phyloP scores from a whole-genome alignment of 2,329 filamentous ascomycete genomes.

The Helicocarpus griseus region DNA sequence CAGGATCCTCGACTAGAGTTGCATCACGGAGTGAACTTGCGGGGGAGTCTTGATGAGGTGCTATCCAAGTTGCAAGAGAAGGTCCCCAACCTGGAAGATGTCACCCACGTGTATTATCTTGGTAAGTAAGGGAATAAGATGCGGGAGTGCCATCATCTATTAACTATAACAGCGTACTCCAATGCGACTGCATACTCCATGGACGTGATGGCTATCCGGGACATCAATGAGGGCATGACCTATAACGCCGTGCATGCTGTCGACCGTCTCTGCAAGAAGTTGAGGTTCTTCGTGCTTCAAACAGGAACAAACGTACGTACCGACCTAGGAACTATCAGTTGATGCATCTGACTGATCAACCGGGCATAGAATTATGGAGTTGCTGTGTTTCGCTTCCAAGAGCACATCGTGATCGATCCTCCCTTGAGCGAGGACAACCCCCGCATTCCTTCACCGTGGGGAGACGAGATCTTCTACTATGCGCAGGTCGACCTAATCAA shows the following conservation, averaged over 20 bases:
- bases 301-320: conserved; percentile 36
- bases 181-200: conserved; percentile 26
- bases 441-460: conserved; percentile 34
- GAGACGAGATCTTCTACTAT: conserved; percentile 40
- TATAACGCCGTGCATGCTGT: conserved; percentile 30
- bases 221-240: conserved; percentile 33
- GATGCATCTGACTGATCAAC: conserved; percentile 3
- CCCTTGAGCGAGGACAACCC: conserved; percentile 32
- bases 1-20: conserved; percentile 13
- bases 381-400: conserved; percentile 19
- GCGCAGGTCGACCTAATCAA: conserved; percentile 34
- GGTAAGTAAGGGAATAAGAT: conserved; percentile 19
- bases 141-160: no score
- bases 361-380: conserved; percentile 20
- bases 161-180: conserved; percentile 12
- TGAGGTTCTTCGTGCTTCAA: conserved; percentile 33
- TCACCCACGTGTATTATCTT: conserved; percentile 38
- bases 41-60: conserved; percentile 21
- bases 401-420: conserved; percentile 18
- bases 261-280: conserved; percentile 27
- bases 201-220: conserved; percentile 24
- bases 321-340: conserved; percentile 20
- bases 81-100: conserved; percentile 27
- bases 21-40: conserved; percentile 18
- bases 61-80: conserved; percentile 25